phyloP scores from a whole-genome alignment of 192 early-diverging fungal species.

The Coemansia sp. region DNA sequence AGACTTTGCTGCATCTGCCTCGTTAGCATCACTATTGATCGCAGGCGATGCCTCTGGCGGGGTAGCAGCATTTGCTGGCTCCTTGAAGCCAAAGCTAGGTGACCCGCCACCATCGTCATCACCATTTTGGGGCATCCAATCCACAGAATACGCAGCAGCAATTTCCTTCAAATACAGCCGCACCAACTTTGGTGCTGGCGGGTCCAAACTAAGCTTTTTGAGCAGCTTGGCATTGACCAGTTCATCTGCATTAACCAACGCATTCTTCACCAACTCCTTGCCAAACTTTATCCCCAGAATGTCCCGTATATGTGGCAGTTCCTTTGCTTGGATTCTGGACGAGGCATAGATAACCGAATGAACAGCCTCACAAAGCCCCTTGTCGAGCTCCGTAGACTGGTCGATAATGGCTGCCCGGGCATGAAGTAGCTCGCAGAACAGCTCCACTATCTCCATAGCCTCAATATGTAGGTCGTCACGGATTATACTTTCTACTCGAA shows the following conservation, averaged over 20 bases:
- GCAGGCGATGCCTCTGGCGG: background rate
- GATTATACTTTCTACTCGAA: constrained; percentile 90
- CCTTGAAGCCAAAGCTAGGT: constrained; percentile 15
- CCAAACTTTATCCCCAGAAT: constrained; percentile 82
- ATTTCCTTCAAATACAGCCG: constrained; percentile 86
- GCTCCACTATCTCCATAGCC: constrained; percentile 89
- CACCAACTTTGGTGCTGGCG: constrained; percentile 79
- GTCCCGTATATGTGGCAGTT: constrained; percentile 72
- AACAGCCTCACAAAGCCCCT: constrained; percentile 80
- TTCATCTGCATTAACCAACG: constrained; percentile 71
- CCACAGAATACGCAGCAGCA: constrained; percentile 74
- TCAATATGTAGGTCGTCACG: constrained; percentile 92
- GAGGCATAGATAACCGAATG: constrained; percentile 91
- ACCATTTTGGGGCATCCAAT: constrained; percentile 61
- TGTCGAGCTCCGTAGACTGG: constrained; percentile 71
- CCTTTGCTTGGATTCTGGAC: constrained; percentile 79
- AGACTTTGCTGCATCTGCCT: background rate
- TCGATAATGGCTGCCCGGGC: constrained; percentile 88
- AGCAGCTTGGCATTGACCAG: constrained; percentile 73
- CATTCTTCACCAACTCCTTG: constrained; percentile 70
- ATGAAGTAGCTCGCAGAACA: constrained; percentile 83
- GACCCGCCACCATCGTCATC: constrained; percentile 25
- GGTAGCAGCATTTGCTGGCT: background rate
- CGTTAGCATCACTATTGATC: background rate
- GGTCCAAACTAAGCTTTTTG: constrained; percentile 72